A percentile compares a stretch with the other conserved stretches of the same genome.
phyloP scores from a whole-genome alignment of 352 stramenopile genomes.

The Pythium folliculosum region DNA sequence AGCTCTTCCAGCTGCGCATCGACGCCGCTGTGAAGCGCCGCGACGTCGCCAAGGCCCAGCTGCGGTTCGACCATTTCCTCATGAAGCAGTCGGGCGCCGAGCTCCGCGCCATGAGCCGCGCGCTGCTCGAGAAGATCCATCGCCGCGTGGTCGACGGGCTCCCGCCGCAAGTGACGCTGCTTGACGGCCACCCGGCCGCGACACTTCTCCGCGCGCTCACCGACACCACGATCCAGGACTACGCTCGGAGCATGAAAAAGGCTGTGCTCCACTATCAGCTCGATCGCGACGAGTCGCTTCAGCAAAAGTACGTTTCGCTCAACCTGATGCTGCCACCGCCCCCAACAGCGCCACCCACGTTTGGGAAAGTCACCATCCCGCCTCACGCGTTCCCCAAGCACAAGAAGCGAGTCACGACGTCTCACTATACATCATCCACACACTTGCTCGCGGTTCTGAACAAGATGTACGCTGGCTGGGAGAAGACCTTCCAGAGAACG shows the following conservation, averaged over 20 bases:
- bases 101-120: conserved; percentile 77
- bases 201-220: conserved; percentile 82
- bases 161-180: conserved; percentile 50
- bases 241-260: conserved; percentile 93
- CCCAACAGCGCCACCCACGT: conserved; percentile 32
- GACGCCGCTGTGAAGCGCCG: conserved; percentile 58
- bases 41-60: conserved; percentile 81
- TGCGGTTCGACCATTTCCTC: conserved; percentile 92
- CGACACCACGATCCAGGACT: conserved; percentile 87
- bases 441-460: conserved; percentile 79
- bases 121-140: conserved; percentile 85
- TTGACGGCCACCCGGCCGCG: conserved; percentile 61
- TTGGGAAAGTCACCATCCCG: conserved; percentile 84
- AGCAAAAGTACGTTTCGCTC: conserved; percentile 65
- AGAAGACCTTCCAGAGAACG: conserved; percentile 84
- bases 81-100: conserved; percentile 68
- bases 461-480: conserved; percentile 90
- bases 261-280: conserved; percentile 76
- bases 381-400: conserved; percentile 60
- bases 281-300: conserved; percentile 49
- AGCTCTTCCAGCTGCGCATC: conserved; percentile 76
- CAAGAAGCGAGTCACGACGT: conserved; percentile 43
- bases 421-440: conserved; percentile 59
- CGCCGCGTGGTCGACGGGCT: conserved; percentile 83
- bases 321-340: conserved; percentile 55